Base-by-base conservation (phyloP, 768 basidiomycete genomes). In the Tylopilus sp. region DNA sequence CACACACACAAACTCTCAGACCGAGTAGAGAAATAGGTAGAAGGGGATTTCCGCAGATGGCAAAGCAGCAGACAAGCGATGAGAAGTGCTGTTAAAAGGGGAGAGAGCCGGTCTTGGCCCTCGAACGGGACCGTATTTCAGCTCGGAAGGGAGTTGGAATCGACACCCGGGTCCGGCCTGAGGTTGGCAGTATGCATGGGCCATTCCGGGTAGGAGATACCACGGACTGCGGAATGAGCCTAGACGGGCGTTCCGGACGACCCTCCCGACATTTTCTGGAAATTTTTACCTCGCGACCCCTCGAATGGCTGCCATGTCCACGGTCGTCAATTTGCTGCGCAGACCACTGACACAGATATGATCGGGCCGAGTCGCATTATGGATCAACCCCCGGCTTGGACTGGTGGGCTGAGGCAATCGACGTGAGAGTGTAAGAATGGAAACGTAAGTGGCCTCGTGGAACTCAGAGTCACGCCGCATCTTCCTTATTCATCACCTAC, bases 91-190 rank as follows among this genome's bases (percentile, higher is more conserved):
- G 29, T 29, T 8, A 52, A 28, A 14, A n/a, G 52, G 37, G 48
- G 21, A 33, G 21, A 33, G 17, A 33, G 29, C n/a, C 24, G 14
- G 36, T 22, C 28, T 6, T 33, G 11, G 24, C 14, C 28, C 31
- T 56, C 45, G 63, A 40, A 43, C 57, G 52, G 56, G 38, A 12
- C 36, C 34, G 29, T 44, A 62, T 55, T 43, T 54, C 24, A 25
- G 33, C 24, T 48, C 52, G 61, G 60, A 53, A 52, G 12, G 17
- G 19, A 48, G 44, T 47, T 50, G 54, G 50, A 45, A 52, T 50
- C 48, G 50, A 0, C 19, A 53, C 47, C 62, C 62, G 62, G 47
- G 44, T 51, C 28, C 36, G 44, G 47, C 53, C 62, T 50, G 45
- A 42, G 38, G 44, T 38, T 45, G 14, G 29, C 25, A 25, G 25